Percentiles rank a stretch among this genome's conserved stretches.
phyloP scores from a whole-genome alignment of 805 yeast species.

The Yarrowia keelungensis region DNA sequence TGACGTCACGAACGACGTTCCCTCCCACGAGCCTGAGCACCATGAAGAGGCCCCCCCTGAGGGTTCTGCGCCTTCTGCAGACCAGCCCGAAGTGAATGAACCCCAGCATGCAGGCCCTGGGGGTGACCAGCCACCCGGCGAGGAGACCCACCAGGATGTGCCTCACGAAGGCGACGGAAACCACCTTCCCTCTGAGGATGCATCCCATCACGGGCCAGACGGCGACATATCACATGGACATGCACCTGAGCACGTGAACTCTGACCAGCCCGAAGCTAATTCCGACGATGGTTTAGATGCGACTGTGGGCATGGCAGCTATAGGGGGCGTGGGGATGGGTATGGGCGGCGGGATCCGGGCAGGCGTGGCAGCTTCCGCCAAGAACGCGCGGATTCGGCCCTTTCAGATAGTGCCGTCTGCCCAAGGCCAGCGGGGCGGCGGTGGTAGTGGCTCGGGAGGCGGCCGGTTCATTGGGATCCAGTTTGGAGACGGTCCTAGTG shows the following conservation, averaged over 20 bases:
- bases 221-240: slow-evolving; percentile 17
- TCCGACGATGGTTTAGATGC: neutral
- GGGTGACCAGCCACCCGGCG: slow-evolving; percentile 12
- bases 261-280: slow-evolving; percentile 30
- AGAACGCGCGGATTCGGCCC: slow-evolving; percentile 19
- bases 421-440: slow-evolving; percentile 4
- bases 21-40: neutral
- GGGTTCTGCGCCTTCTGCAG: neutral
- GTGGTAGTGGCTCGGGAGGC: neutral
- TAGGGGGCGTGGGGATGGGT: neutral
- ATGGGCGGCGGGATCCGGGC: neutral
- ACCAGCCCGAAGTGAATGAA: neutral
- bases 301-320: slow-evolving; percentile 18
- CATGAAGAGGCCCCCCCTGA: neutral
- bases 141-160: slow-evolving; percentile 16
- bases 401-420: slow-evolving; percentile 19
- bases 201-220: slow-evolving; percentile 8
- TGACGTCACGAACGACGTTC: neutral
- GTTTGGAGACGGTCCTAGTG: slow-evolving; percentile 11
- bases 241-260: slow-evolving; percentile 14
- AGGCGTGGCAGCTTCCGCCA: neutral
- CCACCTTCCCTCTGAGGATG: neutral
- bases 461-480: slow-evolving; percentile 27
- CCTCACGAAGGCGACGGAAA: neutral
- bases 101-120: neutral